Percentiles rank a stretch among this genome's conserved stretches.
phyloP scores from a whole-genome alignment of 345 rosid species.

The Excoecaria agallocha region DNA sequence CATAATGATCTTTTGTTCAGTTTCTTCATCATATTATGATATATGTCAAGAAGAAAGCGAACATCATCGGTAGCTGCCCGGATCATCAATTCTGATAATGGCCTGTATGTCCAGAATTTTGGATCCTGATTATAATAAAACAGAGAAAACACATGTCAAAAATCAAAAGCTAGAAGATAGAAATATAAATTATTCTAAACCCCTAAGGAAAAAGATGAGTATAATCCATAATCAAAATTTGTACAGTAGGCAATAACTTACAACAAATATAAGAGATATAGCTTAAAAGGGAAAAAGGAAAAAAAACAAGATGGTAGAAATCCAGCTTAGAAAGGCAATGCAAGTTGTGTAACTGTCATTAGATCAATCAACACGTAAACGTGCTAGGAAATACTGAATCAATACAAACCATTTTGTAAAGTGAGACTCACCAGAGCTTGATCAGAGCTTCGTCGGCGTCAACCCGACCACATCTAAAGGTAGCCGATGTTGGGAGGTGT shows the following conservation, averaged over 20 bases:
- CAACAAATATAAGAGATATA: background rate
- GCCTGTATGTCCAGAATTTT: conserved; percentile 78
- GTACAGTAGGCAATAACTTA: background rate
- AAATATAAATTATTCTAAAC: background rate
- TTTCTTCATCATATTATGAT: conserved; percentile 76
- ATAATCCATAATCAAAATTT: background rate
- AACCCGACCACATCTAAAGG: no score
- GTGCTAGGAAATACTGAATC: background rate
- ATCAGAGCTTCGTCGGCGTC: no score
- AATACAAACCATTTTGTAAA: background rate
- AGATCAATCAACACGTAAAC: background rate
- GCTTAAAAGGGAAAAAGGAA: background rate
- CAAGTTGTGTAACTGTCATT: background rate
- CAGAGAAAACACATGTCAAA: conserved; percentile 11
- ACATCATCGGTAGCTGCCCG: conserved; percentile 98
- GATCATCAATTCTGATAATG: conserved; percentile 77
- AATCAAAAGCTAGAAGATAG: conserved; percentile 1
- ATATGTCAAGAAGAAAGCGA: conserved; percentile 77
- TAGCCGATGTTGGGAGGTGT: no score
- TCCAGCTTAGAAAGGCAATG: background rate
- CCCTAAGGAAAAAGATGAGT: background rate
- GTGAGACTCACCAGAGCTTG: no score
- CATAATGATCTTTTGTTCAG: conserved; percentile 66
- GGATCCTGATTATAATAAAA: conserved; percentile 60
- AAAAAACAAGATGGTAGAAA: background rate